Base-by-base conservation (phyloP, 257 asterid genomes). In the Scutellaria barbata region DNA sequence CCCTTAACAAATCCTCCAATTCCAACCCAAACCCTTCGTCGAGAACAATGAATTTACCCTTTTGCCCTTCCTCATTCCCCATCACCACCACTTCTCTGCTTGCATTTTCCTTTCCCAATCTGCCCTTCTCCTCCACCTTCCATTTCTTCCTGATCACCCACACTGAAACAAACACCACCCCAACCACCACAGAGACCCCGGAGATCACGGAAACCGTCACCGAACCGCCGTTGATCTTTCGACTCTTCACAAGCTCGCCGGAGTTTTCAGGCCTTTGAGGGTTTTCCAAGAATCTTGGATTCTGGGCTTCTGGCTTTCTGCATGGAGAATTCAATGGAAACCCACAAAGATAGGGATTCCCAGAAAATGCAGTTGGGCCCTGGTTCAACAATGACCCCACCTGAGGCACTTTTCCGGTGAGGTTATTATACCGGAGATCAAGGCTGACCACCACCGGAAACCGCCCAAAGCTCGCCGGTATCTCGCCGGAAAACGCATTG, bases 361-460 rank as follows among this genome's bases (percentile, higher is more conserved):
- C 98, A 0, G 92, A 74, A 70, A 95, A 95, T 14, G 98, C 99
- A 37, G 99, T 95, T 41, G 99, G 99, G 0, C 99, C 98, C 85
- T 95, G 99, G 80, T 95, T 95, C 63, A 92, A 68, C 58, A 92
- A 76, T 0, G 98, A 83, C 11, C 97, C 99, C 68, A 78, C 87
- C 80, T 81, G 81, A 66, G 99, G 99, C 74, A 95, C 82, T 70
- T 92, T 92, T 3, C 99, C 98, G 8, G 86, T 85, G 58, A 95
- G 85, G 41, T 95, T 92, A 68, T 95, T 95, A 47, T 74, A 68
- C 71, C 81, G 81, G 58, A 95, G 86, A 61, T 95, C 98, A 39
- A 95, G 81, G 74, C 97, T 91, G 50, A 95, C 82, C 77, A 81
- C 84, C 56, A 90, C 95, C 39, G 98, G 92, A 47, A 95, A 88